phyloP scores from a whole-genome alignment of 352 stramenopile species.

The Phytopythium delawarense region DNA sequence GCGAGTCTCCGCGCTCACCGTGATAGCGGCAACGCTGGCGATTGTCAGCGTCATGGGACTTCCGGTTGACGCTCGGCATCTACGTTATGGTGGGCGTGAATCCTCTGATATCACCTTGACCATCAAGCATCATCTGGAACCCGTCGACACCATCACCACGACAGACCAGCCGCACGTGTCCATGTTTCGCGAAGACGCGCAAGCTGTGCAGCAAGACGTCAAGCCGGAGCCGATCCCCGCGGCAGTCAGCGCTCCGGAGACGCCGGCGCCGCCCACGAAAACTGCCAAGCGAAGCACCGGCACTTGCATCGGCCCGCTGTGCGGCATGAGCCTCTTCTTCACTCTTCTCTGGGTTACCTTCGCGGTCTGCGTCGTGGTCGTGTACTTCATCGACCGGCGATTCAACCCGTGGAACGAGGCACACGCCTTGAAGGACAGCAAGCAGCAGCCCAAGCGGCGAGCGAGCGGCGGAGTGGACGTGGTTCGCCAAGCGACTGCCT shows the following conservation, averaged over 20 bases:
- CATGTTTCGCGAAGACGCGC: not conserved
- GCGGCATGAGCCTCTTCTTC: conserved; percentile 37
- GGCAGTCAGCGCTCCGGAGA: not conserved
- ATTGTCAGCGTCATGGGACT: not conserved
- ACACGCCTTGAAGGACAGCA: not conserved
- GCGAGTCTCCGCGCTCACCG: not conserved
- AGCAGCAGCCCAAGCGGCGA: not conserved
- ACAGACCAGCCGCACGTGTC: not conserved
- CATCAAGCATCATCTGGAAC: not conserved
- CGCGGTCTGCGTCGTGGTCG: conserved; percentile 25
- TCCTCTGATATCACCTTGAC: not conserved
- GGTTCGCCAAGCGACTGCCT: conserved; percentile 5
- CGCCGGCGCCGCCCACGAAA: not conserved
- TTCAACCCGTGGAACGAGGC: conserved; percentile 4
- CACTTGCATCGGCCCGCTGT: conserved; percentile 31
- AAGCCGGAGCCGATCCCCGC: not conserved
- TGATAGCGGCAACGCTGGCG: not conserved
- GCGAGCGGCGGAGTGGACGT: conserved; percentile 1
- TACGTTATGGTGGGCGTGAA: not conserved
- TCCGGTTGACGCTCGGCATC: not conserved
- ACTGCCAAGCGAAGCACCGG: not conserved
- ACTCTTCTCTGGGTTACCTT: conserved; percentile 31
- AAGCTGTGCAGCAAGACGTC: not conserved
- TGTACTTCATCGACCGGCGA: conserved; percentile 29
- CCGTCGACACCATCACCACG: not conserved